A percentile compares a stretch with the other conserved stretches of the same genome.
Conservation (phyloP, 805 yeast genomes). For the Lachancea cidri region DNA sequence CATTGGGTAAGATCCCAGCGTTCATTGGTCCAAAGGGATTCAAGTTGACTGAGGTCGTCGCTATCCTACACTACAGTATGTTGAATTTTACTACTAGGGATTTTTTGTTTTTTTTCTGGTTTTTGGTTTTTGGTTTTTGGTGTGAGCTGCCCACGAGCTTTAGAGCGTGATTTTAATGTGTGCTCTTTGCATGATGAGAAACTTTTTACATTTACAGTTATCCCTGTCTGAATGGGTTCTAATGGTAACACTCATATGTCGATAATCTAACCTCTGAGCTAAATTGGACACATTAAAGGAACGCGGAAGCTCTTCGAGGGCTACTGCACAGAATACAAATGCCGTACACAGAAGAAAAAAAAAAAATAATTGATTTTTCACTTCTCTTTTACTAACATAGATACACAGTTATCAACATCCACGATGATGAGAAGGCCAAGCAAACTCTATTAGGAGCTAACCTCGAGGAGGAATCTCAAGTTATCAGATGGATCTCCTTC, state of each 20-base stretch:
- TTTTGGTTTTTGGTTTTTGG: too few relatives aligned
- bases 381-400: slow-evolving; percentile 11
- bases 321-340: too few relatives aligned
- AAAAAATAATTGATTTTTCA: background rate
- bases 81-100: slow-evolving; percentile 1
- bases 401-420: slow-evolving; percentile 28
- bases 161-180: too few relatives aligned
- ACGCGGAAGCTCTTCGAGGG: too few relatives aligned
- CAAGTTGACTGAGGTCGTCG: slow-evolving; percentile 64
- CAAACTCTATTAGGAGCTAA: slow-evolving; percentile 55
- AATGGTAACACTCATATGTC: slow-evolving; percentile 31
- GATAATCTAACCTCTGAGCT: slow-evolving; percentile 29
- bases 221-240: slow-evolving; percentile 38
- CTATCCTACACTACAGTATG: slow-evolving; percentile 49
- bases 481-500: slow-evolving; percentile 74
- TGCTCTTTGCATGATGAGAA: slow-evolving; percentile 33
- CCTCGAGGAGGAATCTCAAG: slow-evolving; percentile 50
- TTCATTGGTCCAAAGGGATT: slow-evolving; percentile 69
- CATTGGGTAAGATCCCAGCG: slow-evolving; percentile 62
- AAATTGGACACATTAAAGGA: too few relatives aligned
- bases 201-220: slow-evolving; percentile 29
- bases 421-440: slow-evolving; percentile 34
- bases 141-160: too few relatives aligned
- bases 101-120: too few relatives aligned
- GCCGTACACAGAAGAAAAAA: too few relatives aligned